Conservation (phyloP, 345 rosid species). For the Cardamine resedifolia region DNA sequence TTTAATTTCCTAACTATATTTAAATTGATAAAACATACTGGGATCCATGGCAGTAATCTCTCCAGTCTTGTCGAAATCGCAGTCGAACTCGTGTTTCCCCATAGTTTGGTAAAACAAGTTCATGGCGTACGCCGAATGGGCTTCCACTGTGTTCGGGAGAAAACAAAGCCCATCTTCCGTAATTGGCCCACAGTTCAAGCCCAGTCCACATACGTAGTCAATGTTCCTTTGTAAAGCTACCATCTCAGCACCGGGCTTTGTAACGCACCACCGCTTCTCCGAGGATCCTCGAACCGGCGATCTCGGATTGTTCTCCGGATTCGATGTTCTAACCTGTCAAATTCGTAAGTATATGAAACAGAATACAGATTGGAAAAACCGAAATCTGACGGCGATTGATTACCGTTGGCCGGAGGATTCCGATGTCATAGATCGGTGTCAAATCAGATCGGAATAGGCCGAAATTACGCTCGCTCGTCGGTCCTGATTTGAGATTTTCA, state of each 20-base stretch:
- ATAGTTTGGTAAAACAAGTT: conserved; percentile 61
- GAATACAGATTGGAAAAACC: background rate
- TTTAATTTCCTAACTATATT: background rate
- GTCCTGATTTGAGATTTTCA: conserved; percentile 81
- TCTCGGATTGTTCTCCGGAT: conserved; percentile 42
- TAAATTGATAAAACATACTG: conserved; percentile 39
- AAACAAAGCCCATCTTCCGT: conserved; percentile 52
- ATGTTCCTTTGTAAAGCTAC: conserved; percentile 63
- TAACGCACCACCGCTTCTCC: conserved; percentile 51
- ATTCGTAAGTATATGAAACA: background rate
- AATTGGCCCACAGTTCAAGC: conserved; percentile 57
- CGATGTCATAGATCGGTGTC: conserved; percentile 68
- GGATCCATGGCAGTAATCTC: conserved; percentile 49
- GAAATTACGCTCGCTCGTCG: conserved; percentile 66
- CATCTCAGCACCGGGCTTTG: conserved; percentile 49
- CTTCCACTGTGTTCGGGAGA: conserved; percentile 58
- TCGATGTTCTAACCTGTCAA: conserved; percentile 54
- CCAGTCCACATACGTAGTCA: conserved; percentile 66
- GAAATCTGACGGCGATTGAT: conserved; percentile 43
- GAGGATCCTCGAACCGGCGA: conserved; percentile 27
- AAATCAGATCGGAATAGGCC: conserved; percentile 67
- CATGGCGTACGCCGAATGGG: conserved; percentile 74
- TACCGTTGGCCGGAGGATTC: conserved; percentile 75
- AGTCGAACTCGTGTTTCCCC: conserved; percentile 49
- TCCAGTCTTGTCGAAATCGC: conserved; percentile 63